These are phyloP conservation scores for Auricularia cornea DNA, from an alignment of 768 basidiomycete species.

Conservation along the genomic window DNA sequence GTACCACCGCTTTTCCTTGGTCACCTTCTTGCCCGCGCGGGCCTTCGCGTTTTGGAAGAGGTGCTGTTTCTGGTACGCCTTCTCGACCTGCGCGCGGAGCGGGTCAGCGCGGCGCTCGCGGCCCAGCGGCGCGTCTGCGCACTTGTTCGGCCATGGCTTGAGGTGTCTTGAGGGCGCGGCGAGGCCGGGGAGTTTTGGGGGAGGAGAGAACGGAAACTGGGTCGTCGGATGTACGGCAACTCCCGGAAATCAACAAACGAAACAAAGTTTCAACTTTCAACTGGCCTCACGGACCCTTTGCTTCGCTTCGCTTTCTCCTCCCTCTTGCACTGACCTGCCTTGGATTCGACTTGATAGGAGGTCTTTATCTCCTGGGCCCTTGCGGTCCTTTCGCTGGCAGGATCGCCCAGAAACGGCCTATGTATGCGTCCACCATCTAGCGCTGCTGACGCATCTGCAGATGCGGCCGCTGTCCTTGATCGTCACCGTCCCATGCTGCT, in stretches of 20 bases:
- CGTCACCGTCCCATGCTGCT: no score
- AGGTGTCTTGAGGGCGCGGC: conserved; percentile 18
- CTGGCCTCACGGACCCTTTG: neutral
- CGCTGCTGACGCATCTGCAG: no score
- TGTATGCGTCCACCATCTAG: no score
- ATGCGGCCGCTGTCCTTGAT: no score
- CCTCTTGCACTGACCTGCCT: no score
- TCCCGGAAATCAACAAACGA: neutral
- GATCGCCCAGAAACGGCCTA: no score
- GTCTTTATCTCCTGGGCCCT: no score
- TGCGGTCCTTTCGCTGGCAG: no score
- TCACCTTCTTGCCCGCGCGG: conserved; percentile 85
- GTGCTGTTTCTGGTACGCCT: conserved; percentile 95
- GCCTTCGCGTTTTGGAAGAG: conserved; percentile 97
- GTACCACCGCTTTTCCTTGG: conserved; percentile 96
- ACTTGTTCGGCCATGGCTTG: conserved; percentile 33
- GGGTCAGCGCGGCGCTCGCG: neutral
- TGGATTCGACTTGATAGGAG: no score
- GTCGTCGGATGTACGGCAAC: neutral
- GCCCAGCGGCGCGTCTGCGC: conserved; percentile 6
- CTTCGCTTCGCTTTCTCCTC: neutral
- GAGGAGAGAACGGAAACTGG: neutral
- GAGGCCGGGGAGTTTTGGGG: conserved; percentile 19
- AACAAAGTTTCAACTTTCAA: neutral
- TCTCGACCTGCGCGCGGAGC: conserved; percentile 63